phyloP scores from a whole-genome alignment of 2,329 filamentous ascomycete genomes.

The Xenosphaeropsis pyriputrescens region DNA sequence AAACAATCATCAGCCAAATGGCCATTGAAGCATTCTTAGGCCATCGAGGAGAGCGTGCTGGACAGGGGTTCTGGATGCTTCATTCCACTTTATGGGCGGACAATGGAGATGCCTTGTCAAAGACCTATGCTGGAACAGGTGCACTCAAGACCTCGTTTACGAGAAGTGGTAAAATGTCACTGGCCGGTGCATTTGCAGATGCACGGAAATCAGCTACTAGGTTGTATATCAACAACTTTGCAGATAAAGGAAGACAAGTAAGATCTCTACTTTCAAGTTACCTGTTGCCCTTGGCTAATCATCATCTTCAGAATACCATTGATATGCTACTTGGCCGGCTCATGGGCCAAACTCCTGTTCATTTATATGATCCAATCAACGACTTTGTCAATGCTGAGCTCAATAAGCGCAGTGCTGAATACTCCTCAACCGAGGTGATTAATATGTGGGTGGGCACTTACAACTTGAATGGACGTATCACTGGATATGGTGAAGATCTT shows the following conservation, averaged over 20 bases:
- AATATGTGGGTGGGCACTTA: constrained; percentile 76
- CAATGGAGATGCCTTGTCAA: constrained; percentile 85
- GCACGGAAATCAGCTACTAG: constrained; percentile 86
- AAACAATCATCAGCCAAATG: constrained; percentile 92
- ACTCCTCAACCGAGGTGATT: constrained; percentile 58
- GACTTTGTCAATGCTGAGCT: constrained; percentile 76
- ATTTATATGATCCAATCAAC: constrained; percentile 87
- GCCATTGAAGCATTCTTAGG: constrained; percentile 71
- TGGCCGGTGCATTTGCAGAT: constrained; percentile 89
- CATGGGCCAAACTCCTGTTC: constrained; percentile 69
- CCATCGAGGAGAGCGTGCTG: constrained; percentile 54
- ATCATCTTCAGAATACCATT: constrained; percentile 50
- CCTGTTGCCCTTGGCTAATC: too few relatives aligned
- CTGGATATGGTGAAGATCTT: constrained; percentile 66
- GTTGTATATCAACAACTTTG: constrained; percentile 95
- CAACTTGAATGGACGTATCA: constrained; percentile 81
- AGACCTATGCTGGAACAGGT: constrained; percentile 92
- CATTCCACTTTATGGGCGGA: constrained; percentile 95
- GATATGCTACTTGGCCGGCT: constrained; percentile 80
- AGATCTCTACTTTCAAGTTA: too few relatives aligned
- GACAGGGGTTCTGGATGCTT: constrained; percentile 76
- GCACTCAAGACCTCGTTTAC: constrained; percentile 94
- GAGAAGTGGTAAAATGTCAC: constrained; percentile 84
- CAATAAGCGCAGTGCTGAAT: constrained; percentile 51
- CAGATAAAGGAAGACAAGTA: constrained; percentile 71